Evolutionary conservation across 2,329 filamentous ascomycete genomes (phyloP).

Genomic region (Colletotrichum filicis): DNA sequence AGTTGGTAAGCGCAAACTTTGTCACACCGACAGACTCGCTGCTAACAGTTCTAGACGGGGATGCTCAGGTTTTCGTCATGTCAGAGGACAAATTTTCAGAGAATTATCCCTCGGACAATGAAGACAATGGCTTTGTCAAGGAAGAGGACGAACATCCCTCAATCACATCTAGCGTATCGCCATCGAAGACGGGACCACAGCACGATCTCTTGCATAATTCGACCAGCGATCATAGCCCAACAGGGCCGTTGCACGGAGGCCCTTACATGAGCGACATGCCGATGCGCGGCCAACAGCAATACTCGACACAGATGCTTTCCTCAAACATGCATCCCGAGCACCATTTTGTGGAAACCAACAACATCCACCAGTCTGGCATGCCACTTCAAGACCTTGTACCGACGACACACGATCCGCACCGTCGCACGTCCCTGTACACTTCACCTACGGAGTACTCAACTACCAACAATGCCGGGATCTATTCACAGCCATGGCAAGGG

Average conservation of each 20-base stretch:
- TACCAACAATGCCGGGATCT: constrained; percentile 51
- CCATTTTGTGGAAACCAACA: constrained; percentile 51
- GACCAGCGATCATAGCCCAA: constrained; percentile 50
- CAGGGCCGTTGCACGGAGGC: constrained; percentile 44
- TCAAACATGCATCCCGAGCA: constrained; percentile 54
- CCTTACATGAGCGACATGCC: constrained; percentile 57
- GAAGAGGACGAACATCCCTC: constrained; percentile 55
- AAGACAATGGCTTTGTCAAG: constrained; percentile 52
- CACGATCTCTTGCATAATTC: constrained; percentile 49
- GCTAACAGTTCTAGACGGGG: constrained; percentile 52
- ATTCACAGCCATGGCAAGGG: constrained; percentile 57
- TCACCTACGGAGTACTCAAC: constrained; percentile 57
- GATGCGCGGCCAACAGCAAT: constrained; percentile 53
- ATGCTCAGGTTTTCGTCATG: constrained; percentile 60
- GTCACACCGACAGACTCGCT: neutral
- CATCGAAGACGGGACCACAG: constrained; percentile 46
- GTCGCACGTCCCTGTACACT: constrained; percentile 58
- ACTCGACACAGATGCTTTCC: constrained; percentile 52
- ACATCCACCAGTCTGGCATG: constrained; percentile 49
- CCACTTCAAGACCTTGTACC: constrained; percentile 58
- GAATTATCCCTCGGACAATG: constrained; percentile 59
- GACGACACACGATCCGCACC: constrained; percentile 55
- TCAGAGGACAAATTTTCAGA: constrained; percentile 63
- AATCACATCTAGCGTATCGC: constrained; percentile 48
- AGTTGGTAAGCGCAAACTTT: constrained; percentile 58